Evolutionary conservation across 768 basidiomycete species (phyloP).

Genomic region (Termitomyces sp.): DNA sequence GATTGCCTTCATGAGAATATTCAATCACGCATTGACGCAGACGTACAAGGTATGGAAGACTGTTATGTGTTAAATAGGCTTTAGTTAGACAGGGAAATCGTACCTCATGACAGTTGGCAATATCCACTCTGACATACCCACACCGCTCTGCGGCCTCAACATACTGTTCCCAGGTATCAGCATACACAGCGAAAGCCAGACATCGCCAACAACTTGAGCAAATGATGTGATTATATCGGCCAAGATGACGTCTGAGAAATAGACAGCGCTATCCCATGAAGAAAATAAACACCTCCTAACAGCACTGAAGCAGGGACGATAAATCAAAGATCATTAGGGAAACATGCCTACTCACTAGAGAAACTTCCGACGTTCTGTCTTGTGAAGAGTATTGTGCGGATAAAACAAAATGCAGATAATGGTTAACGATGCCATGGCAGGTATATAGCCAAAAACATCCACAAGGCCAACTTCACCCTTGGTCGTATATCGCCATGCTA

Average conservation of each 20-base stretch:
- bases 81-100: constrained; percentile 14
- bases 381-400: constrained; percentile 67
- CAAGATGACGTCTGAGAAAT: constrained; percentile 90
- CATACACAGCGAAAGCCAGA: constrained; percentile 88
- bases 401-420: constrained; percentile 56
- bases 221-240: constrained; percentile 97
- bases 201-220: constrained; percentile 93
- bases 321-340: constrained; percentile 4
- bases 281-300: constrained; percentile 73
- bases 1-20: constrained; percentile 60
- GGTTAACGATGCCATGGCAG: constrained; percentile 61
- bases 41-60: constrained; percentile 88
- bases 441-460: constrained; percentile 75
- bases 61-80: constrained; percentile 12
- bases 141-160: constrained; percentile 55
- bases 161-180: constrained; percentile 82
- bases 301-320: constrained; percentile 42
- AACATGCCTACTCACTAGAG: constrained; percentile 56
- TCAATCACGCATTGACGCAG: constrained; percentile 94
- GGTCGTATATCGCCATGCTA: constrained; percentile 59
- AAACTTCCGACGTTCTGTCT: constrained; percentile 73
- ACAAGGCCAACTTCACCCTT: constrained; percentile 55
- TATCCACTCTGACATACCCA: constrained; percentile 70
- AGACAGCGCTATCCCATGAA: constrained; percentile 55
- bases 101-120: constrained; percentile 88